A percentile compares a stretch with the other conserved stretches of the same genome.
These are phyloP conservation scores for Globisporangium paroecandrum DNA, from an alignment of 352 stramenopile species.

Conservation along the genomic window DNA sequence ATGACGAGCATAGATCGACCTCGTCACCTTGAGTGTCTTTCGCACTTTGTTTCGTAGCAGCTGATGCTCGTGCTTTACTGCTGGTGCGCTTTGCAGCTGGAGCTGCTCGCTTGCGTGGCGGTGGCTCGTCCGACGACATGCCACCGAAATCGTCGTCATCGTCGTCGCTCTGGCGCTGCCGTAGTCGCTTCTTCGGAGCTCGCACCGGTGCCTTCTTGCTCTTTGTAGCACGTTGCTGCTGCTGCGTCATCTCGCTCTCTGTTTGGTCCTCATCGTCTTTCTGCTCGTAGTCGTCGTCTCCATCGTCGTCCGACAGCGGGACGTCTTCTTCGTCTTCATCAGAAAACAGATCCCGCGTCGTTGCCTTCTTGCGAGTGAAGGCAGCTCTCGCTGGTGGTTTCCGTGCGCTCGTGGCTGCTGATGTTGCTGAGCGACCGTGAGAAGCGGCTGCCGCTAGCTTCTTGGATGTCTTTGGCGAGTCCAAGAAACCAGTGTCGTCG, in stretches of 20 bases:
- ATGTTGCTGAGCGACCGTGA: conserved; percentile 23
- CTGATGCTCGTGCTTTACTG: conserved; percentile 15
- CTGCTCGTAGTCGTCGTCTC: conserved; percentile 61
- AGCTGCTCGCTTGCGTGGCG: conserved; percentile 12
- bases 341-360: conserved; percentile 30
- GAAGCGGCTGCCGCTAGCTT: conserved; percentile 13
- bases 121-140: conserved; percentile 13
- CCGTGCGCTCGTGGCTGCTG: neutral
- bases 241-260: conserved; percentile 27
- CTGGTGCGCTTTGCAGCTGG: conserved; percentile 7
- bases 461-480: conserved; percentile 2
- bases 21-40: conserved; percentile 16
- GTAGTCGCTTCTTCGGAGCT: conserved; percentile 36
- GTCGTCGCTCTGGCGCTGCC: conserved; percentile 26
- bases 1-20: conserved; percentile 51
- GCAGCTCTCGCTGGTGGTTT: conserved; percentile 13
- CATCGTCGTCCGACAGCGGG: conserved; percentile 40
- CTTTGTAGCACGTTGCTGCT: conserved; percentile 10
- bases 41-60: neutral
- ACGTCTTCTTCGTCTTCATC: conserved; percentile 37
- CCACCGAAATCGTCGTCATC: conserved; percentile 31
- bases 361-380: conserved; percentile 21
- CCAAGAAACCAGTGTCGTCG: conserved; percentile 7
- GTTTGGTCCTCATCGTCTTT: conserved; percentile 27
- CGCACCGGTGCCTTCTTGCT: conserved; percentile 10